Evolutionary conservation across 345 rosid genomes (phyloP), one percentile per base, ranked within the genome.

Genomic region (Turnera subulata): DNA sequence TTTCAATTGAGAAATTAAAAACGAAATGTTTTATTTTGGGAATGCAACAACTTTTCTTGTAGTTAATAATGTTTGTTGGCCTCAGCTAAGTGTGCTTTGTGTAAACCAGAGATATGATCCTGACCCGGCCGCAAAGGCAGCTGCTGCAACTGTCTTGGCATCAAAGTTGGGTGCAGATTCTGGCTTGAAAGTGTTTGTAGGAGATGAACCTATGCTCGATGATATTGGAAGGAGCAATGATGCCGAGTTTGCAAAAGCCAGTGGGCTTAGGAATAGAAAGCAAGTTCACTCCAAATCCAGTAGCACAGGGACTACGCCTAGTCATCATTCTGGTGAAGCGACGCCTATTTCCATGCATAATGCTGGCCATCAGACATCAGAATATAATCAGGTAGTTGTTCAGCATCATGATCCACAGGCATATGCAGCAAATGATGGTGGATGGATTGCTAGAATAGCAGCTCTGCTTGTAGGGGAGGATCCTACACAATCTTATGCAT

Each of bases 381-480:
- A 82, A 70, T 70, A 77, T 17, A 78, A 69, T 43, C 87, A 78
- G 50, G 68, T 80, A 67, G 79, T 81, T 61, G 95, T 87, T 40
- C 76, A 79, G 60, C 91, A 89, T 80, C 76, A 78, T 45, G 50
- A 43, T 68, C 82, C 85, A 26, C 82, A 80, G 58, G 89, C 82
- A 62, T 70, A 78, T 49, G 25, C 73, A 22, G 60, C 73, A 37
- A 73, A 67, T 13, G 89, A 81, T 2, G 89, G 90, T 46, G 89
- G 95, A 48, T 93, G 99, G 97, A 73, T 93, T 50, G 82, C 96
- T 62, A 88, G 95, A 43, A 56, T 93, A 23, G 99, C 96, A 11
- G 99, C 97, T 46, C 78, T 93, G 19, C 92, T 90, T n/a, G 97
- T 87, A 10, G 99, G 97, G 0, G 99, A 93, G 69, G 99, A 93